These are phyloP conservation scores for Salix exigua DNA, from an alignment of 345 rosid species.

Conservation along the genomic window DNA sequence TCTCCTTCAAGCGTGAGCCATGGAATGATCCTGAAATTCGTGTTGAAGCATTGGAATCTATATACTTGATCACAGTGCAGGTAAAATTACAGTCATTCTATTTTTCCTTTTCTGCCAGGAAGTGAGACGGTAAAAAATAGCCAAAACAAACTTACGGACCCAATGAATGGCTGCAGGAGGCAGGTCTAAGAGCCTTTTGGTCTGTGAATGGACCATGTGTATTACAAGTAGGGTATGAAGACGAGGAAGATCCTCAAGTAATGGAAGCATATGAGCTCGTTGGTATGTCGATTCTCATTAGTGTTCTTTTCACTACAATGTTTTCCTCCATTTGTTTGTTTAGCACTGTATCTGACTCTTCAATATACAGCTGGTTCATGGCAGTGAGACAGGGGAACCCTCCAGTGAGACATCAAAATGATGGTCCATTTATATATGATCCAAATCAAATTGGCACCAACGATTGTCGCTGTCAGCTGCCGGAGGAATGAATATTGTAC, in stretches of 20 bases:
- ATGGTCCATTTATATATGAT: not conserved
- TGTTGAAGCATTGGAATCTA: conserved; percentile 73
- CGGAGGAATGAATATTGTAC: not conserved
- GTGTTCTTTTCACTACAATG: not conserved
- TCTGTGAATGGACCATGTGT: conserved; percentile 79
- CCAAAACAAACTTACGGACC: not conserved
- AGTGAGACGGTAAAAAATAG: not conserved
- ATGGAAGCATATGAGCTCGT: conserved; percentile 85
- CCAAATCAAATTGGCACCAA: not conserved
- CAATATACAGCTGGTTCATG: conserved; percentile 53
- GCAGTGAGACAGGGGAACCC: conserved; percentile 38
- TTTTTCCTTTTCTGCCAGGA: not conserved
- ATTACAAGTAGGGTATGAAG: conserved; percentile 80
- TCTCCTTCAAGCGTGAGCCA: conserved; percentile 81
- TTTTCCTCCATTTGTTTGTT: not conserved
- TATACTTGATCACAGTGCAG: conserved; percentile 77
- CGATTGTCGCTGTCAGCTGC: not conserved
- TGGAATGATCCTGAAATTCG: conserved; percentile 77
- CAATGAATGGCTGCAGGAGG: conserved; percentile 47
- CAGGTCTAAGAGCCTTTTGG: conserved; percentile 83
- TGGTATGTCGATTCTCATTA: conserved; percentile 43
- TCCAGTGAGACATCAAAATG: conserved; percentile 35
- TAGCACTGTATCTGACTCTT: not conserved
- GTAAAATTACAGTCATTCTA: conserved; percentile 24
- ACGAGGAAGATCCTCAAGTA: conserved; percentile 80